Percentiles rank a stretch among this genome's conserved stretches.
phyloP scores from a whole-genome alignment of 1,284 basidiomycete species.

The Cryptococcus depauperatus region DNA sequence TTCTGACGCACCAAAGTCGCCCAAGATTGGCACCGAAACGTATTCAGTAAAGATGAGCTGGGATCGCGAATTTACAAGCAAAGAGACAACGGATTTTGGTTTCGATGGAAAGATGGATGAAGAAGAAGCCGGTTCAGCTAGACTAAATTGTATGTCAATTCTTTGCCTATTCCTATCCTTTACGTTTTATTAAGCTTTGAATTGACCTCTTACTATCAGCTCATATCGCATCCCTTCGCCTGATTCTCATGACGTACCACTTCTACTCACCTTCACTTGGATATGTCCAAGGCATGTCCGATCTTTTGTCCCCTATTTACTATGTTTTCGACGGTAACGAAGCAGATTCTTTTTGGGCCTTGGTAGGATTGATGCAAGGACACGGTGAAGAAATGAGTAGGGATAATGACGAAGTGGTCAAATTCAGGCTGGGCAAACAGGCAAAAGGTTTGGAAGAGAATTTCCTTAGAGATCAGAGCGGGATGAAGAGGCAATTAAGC shows the following conservation, averaged over 20 bases:
- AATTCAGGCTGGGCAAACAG: conserved; percentile 23
- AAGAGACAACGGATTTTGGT: no score
- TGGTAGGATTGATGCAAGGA: conserved; percentile 73
- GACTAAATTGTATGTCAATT: conserved; percentile 54
- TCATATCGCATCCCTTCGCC: conserved; percentile 40
- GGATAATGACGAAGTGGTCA: conserved; percentile 91
- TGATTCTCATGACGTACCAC: conserved; percentile 83
- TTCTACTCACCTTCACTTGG: conserved; percentile 82
- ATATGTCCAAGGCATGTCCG: conserved; percentile 63
- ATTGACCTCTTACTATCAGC: conserved; percentile 20
- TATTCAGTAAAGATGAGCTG: conserved; percentile 38
- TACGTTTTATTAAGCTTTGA: background rate
- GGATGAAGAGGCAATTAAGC: conserved; percentile 89
- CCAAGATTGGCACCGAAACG: no score
- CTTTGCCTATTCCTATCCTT: background rate
- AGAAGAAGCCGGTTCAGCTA: conserved; percentile 68
- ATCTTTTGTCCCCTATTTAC: conserved; percentile 88
- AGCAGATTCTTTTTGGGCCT: conserved; percentile 88
- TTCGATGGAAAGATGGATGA: conserved; percentile 46
- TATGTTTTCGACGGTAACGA: conserved; percentile 84
- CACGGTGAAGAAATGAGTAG: conserved; percentile 74
- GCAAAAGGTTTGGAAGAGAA: conserved; percentile 56
- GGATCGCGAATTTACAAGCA: background rate
- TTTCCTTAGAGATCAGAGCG: conserved; percentile 96
- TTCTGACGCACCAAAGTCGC: no score